phyloP scores from a whole-genome alignment of 1,139 yeast genomes.

The Pneumocystis wakefieldiae region DNA sequence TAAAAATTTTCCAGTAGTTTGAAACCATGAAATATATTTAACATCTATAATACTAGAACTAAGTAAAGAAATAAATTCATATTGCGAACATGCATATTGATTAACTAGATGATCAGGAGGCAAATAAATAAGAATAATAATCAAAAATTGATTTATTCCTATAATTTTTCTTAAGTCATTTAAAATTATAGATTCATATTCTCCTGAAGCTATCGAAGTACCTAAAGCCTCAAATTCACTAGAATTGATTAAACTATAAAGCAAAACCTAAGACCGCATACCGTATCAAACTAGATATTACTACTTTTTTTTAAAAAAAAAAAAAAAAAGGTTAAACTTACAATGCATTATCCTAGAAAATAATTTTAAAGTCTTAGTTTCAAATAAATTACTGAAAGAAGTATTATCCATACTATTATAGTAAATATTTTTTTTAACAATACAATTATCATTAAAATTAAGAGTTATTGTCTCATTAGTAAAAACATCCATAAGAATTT shows the following conservation, averaged over 20 bases:
- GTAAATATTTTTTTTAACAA: neutral
- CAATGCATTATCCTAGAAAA: neutral
- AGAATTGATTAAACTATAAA: neutral
- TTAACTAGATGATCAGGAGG: neutral
- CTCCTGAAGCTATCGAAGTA: neutral
- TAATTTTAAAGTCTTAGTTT: neutral
- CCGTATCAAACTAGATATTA: neutral
- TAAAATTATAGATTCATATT: neutral
- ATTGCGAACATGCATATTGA: neutral
- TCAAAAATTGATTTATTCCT: neutral
- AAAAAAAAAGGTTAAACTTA: neutral
- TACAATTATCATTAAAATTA: neutral
- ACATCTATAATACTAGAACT: neutral
- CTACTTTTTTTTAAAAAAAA: neutral
- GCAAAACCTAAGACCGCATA: neutral
- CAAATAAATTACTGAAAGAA: neutral
- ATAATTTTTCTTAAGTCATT: neutral
- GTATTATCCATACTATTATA: neutral
- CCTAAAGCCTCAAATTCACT: neutral
- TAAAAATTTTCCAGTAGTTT: neutral
- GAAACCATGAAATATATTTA: neutral
- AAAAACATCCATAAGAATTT: neutral
- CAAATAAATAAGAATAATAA: neutral
- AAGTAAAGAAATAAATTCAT: slow-evolving; percentile 1
- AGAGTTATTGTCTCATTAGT: neutral